Evolutionary conservation across 164 flowering plant genomes (phyloP).

Genomic region (Macadamia integrifolia): DNA sequence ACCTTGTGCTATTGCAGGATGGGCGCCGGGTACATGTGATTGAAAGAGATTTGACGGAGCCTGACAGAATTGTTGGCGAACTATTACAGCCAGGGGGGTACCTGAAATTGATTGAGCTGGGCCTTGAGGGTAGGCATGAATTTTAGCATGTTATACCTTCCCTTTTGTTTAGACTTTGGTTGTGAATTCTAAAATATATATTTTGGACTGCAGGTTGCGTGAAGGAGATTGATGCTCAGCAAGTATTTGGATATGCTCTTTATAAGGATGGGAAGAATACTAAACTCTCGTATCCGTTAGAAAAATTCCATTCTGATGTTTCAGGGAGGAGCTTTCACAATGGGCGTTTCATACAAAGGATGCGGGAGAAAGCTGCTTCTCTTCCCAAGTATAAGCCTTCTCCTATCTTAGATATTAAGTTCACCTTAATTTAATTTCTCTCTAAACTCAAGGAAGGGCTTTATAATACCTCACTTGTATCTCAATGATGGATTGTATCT

Average conservation of each 20-base stretch:
- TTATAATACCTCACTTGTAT: background rate
- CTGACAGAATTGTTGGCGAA: conserved; percentile 94
- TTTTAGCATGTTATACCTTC: background rate
- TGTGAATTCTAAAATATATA: background rate
- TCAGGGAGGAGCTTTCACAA: conserved; percentile 96
- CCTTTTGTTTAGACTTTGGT: background rate
- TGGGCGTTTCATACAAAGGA: conserved; percentile 87
- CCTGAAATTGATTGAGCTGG: conserved; percentile 79
- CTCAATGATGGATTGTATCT: no score
- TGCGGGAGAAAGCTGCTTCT: conserved; percentile 80
- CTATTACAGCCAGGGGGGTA: conserved; percentile 95
- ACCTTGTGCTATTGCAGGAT: conserved; percentile 40
- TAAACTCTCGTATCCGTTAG: conserved; percentile 74
- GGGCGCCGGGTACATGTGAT: conserved; percentile 83
- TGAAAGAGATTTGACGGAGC: conserved; percentile 89
- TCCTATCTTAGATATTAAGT: background rate
- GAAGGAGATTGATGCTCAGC: conserved; percentile 83
- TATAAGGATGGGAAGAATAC: conserved; percentile 81
- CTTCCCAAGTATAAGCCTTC: conserved; percentile 60
- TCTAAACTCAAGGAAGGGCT: background rate
- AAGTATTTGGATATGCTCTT: conserved; percentile 87
- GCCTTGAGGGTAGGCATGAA: conserved; percentile 60
- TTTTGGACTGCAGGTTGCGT: conserved; percentile 68
- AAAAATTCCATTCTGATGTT: conserved; percentile 76
- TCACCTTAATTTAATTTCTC: background rate